Percentiles rank a stretch among this genome's conserved stretches.
Evolutionary conservation across 2,329 filamentous ascomycete genomes (phyloP).

Genomic region (Pseudogymnoascus sp.): DNA sequence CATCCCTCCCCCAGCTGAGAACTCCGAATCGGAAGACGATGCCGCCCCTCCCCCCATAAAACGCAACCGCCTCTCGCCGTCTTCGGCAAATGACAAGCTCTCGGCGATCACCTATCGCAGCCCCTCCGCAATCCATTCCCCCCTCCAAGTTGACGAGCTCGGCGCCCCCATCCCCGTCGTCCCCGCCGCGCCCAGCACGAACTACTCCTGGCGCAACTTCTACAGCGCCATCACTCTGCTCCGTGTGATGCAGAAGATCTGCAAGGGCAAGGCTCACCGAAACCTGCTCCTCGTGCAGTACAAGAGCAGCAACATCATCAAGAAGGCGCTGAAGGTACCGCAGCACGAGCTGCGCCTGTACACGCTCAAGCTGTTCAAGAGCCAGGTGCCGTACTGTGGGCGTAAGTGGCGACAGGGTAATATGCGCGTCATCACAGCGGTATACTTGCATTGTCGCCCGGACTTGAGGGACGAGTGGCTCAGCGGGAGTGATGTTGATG

Average conservation of each 20-base stretch:
- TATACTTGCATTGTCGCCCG: slow-evolving; percentile 87
- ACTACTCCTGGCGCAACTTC: slow-evolving; percentile 89
- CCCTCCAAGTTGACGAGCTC: slow-evolving; percentile 58
- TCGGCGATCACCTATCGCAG: slow-evolving; percentile 22
- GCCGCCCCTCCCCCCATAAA: slow-evolving; percentile 78
- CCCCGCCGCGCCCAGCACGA: slow-evolving; percentile 70
- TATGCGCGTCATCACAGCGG: slow-evolving; percentile 96
- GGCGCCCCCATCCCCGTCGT: slow-evolving; percentile 68
- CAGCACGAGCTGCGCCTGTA: slow-evolving; percentile 83
- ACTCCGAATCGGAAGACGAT: slow-evolving; percentile 49
- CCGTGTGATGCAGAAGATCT: slow-evolving; percentile 94
- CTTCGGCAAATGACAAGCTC: slow-evolving; percentile 20
- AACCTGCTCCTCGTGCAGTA: slow-evolving; percentile 91
- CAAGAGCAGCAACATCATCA: slow-evolving; percentile 86
- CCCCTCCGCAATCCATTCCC: slow-evolving; percentile 11
- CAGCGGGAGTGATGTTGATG: slow-evolving; percentile 81
- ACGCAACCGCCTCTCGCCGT: slow-evolving; percentile 35
- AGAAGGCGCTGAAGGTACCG: slow-evolving; percentile 84
- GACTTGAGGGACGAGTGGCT: slow-evolving; percentile 95
- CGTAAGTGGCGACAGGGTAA: slow-evolving; percentile 97
- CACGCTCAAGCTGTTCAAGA: slow-evolving; percentile 96
- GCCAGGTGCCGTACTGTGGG: slow-evolving; percentile 94
- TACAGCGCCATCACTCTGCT: slow-evolving; percentile 93
- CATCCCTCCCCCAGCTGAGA: slow-evolving; percentile 20
- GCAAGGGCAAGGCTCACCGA: slow-evolving; percentile 89